A percentile compares a stretch with the other conserved stretches of the same genome.
phyloP scores from a whole-genome alignment of 495 filamentous ascomycete genomes.

The Xylaria venustula region DNA sequence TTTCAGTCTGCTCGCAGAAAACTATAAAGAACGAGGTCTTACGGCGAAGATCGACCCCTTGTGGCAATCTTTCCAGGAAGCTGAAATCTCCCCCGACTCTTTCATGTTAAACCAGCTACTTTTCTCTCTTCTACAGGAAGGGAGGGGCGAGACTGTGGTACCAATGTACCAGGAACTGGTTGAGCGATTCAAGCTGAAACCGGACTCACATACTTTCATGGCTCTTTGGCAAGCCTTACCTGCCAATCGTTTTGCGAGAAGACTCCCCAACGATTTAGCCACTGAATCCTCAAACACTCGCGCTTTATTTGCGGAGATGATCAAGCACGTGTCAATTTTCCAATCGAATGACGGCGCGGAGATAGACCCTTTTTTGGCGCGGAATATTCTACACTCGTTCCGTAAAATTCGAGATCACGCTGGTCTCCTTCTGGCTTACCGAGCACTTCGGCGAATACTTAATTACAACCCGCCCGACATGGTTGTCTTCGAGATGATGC shows the following conservation, averaged over 20 bases:
- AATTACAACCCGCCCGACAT: conserved; percentile 45
- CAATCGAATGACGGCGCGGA: conserved; percentile 16
- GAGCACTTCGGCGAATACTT: conserved; percentile 54
- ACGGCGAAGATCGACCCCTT: conserved; percentile 56
- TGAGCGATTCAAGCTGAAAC: conserved; percentile 41
- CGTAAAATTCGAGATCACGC: conserved; percentile 41
- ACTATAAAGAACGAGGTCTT: conserved; percentile 63
- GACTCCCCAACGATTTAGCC: conserved; percentile 38
- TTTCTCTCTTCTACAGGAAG: conserved; percentile 56
- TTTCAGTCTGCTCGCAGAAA: conserved; percentile 69
- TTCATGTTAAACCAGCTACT: conserved; percentile 77
- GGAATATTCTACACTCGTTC: conserved; percentile 44
- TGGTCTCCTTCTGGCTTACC: conserved; percentile 62
- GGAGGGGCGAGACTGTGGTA: conserved; percentile 50
- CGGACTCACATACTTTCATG: conserved; percentile 68
- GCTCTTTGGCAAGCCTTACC: conserved; percentile 60
- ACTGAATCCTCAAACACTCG: conserved; percentile 55
- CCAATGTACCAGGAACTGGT: conserved; percentile 51
- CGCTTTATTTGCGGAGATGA: conserved; percentile 61
- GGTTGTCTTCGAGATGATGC: conserved; percentile 40
- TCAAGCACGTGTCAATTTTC: conserved; percentile 39
- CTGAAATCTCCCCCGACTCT: conserved; percentile 63
- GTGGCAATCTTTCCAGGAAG: conserved; percentile 53
- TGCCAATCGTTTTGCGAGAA: conserved; percentile 39
- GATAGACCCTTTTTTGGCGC: conserved; percentile 36